Evolutionary conservation across 768 basidiomycete species (phyloP), one percentile per base, ranked within the genome.

Genomic region (Amanita molliuscula): DNA sequence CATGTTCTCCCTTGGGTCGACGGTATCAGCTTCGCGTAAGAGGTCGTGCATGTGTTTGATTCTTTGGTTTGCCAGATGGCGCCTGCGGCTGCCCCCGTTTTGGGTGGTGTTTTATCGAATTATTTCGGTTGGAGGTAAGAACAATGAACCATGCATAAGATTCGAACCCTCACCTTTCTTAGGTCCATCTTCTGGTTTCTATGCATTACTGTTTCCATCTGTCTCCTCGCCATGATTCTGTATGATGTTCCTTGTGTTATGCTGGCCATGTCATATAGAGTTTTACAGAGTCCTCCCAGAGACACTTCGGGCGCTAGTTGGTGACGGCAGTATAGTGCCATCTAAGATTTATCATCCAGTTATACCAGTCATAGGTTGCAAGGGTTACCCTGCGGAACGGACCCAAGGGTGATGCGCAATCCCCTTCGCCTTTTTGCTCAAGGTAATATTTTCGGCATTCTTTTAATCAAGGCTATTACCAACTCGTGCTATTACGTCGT

Each of bases 161-260:
- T 29, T 33, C 41, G 7, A 33, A n/a, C 51, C 35, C 51, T 36
- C 48, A 43, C 8, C 36, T 41, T 34, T 44, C 35, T 44, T 36
- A 20, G 16, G 55, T 71, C 80, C 9, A 77, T 82, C 4, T 82
- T 82, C 56, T 82, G 79, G 79, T 80, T 81, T 59, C 62, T 81
- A 8, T 71, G 70, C 50, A 79, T 81, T 26, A 57, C 71, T 3
- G 64, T 75, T 6, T 70, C 69, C 6, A 51, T 62, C 5, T 77
- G 75, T 56, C 69, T 77, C 9, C 48, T 76, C 6, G 61, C 72
- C 34, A 66, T 82, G 49, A 56, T 80, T 4, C 56, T 77, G 78
- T 76, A 53, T 37, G 5, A 7, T 6, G 6, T 8, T 28, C n/a
- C 15, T 10, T 31, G 3, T 44, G 47, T 21, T 51, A 51, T 7